Percentiles rank a stretch among this genome's conserved stretches.
phyloP scores from a whole-genome alignment of 768 basidiomycete genomes.

The Mycena galericulata region DNA sequence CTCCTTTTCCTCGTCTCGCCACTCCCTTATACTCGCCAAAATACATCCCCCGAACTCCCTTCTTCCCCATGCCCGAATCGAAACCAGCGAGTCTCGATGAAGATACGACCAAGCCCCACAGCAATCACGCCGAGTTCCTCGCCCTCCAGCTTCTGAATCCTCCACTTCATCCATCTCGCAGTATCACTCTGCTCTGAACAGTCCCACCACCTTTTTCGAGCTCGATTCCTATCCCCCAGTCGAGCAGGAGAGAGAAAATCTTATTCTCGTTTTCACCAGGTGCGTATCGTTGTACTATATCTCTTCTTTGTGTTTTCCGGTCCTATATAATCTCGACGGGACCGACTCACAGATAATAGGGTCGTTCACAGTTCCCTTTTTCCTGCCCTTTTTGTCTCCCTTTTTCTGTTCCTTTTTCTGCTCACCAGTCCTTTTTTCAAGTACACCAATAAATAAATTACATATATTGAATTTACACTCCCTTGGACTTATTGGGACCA shows the following conservation, averaged over 20 bases:
- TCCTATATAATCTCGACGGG: neutral
- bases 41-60: neutral
- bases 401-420: no score
- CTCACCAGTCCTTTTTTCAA: no score
- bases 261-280: constrained; percentile 29
- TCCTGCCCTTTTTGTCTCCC: no score
- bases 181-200: constrained; percentile 33
- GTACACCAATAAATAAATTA: no score
- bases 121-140: constrained; percentile 11
- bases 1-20: neutral
- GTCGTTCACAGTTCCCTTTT: no score
- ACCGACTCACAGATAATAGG: neutral
- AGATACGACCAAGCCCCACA: neutral
- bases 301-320: neutral
- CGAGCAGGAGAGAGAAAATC: neutral
- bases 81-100: neutral
- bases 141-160: constrained; percentile 19
- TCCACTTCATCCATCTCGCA: constrained; percentile 8
- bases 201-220: constrained; percentile 7
- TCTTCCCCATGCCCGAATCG: neutral
- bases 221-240: neutral
- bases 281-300: no score
- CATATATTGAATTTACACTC: no score
- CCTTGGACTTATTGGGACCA: no score
- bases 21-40: neutral